Evolutionary conservation across 495 filamentous ascomycete genomes (phyloP).

Genomic region (Aspergillus baeticus): DNA sequence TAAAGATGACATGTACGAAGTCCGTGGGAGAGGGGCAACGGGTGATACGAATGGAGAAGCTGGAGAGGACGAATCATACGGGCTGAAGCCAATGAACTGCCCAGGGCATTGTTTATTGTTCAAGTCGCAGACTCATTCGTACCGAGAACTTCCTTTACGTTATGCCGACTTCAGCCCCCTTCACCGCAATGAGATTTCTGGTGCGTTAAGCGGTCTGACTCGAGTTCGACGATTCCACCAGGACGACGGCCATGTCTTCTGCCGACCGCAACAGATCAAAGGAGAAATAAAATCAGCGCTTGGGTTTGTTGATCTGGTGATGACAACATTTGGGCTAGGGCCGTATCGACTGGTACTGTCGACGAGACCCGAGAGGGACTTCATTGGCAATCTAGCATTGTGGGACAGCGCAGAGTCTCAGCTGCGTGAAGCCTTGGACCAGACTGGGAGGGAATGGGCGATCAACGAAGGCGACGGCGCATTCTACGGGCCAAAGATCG

Average conservation of each 20-base stretch:
- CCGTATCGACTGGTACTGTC: constrained; percentile 77
- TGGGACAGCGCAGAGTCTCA: constrained; percentile 81
- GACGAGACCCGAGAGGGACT: constrained; percentile 72
- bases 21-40: constrained; percentile 61
- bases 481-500: constrained; percentile 96
- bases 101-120: constrained; percentile 93
- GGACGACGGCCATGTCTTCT: constrained; percentile 96
- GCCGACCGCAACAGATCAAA: constrained; percentile 77
- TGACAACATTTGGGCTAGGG: constrained; percentile 70
- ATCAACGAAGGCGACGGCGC: constrained; percentile 83
- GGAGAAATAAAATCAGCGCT: constrained; percentile 77
- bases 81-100: constrained; percentile 96
- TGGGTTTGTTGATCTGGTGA: constrained; percentile 76
- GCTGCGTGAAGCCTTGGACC: constrained; percentile 66
- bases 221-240: constrained; percentile 92
- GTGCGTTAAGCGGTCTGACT: constrained; percentile 81
- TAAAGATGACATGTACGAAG: constrained; percentile 92
- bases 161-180: constrained; percentile 93
- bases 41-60: constrained; percentile 43
- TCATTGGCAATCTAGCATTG: constrained; percentile 74
- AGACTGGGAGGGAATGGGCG: constrained; percentile 64
- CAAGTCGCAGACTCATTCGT: constrained; percentile 66
- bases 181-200: constrained; percentile 88
- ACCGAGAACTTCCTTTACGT: constrained; percentile 81
- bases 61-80: constrained; percentile 75